phyloP scores from a whole-genome alignment of 2,329 filamentous ascomycete genomes.

The Colletotrichum sp. region DNA sequence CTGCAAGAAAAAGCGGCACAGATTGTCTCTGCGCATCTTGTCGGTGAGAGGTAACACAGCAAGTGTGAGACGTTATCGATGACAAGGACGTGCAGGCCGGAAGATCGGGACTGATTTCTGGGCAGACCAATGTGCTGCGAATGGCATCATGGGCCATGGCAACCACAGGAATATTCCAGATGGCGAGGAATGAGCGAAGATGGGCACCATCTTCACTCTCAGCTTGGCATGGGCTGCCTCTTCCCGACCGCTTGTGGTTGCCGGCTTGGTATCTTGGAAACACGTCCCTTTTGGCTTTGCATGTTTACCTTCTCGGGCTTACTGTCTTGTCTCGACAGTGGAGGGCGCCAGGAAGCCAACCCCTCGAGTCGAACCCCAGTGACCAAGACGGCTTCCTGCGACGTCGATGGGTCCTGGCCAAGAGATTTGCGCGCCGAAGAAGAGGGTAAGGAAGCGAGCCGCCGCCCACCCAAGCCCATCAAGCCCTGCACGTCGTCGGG shows the following conservation, averaged over 20 bases:
- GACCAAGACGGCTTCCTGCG: slow-evolving; percentile 14
- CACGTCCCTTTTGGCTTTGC: not conserved
- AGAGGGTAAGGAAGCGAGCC: not conserved
- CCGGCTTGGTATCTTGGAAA: slow-evolving; percentile 21
- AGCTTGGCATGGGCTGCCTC: slow-evolving; percentile 22
- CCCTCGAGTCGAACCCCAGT: not conserved
- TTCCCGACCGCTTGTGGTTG: slow-evolving; percentile 17
- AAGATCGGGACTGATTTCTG: not conserved
- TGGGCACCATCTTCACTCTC: not conserved
- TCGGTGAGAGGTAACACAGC: not conserved
- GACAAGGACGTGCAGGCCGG: not conserved
- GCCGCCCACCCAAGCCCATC: not conserved
- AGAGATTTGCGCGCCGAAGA: slow-evolving; percentile 16
- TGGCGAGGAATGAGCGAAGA: slow-evolving; percentile 2
- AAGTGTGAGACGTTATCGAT: not conserved
- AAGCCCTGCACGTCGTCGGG: not conserved
- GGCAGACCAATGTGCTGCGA: not conserved
- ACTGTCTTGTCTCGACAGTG: not conserved
- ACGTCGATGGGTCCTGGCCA: slow-evolving; percentile 11
- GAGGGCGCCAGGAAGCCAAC: not conserved
- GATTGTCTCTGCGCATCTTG: not conserved
- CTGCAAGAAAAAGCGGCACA: not conserved
- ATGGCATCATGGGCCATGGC: slow-evolving; percentile 1
- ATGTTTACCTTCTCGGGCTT: not conserved
- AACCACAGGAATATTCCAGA: not conserved